Conservation (phyloP, 495 filamentous ascomycete genomes). For the Penicillium manginii region DNA sequence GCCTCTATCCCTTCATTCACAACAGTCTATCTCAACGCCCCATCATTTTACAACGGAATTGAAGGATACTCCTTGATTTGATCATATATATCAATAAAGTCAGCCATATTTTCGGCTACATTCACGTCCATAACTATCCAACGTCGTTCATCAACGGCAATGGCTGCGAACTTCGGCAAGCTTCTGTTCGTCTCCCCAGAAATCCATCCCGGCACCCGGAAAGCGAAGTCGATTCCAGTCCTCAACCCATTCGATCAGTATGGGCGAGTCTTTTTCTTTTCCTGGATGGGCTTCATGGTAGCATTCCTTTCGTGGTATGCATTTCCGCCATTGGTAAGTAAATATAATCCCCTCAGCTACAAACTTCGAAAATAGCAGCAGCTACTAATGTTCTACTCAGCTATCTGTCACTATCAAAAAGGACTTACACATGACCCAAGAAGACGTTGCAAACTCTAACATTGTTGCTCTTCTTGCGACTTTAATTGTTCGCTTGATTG, state of each 20-base stretch:
- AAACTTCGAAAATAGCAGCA: background rate
- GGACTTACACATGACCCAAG: constrained; percentile 71
- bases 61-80: no score
- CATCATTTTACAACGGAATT: no score
- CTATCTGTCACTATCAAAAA: constrained; percentile 75
- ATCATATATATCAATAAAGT: no score
- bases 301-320: constrained; percentile 91
- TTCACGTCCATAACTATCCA: background rate
- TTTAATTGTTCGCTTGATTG: constrained; percentile 77
- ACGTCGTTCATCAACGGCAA: background rate
- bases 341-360: background rate
- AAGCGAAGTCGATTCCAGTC: constrained; percentile 79
- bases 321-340: constrained; percentile 78
- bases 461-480: constrained; percentile 38
- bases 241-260: constrained; percentile 81
- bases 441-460: constrained; percentile 44
- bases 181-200: constrained; percentile 42
- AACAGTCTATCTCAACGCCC: no score
- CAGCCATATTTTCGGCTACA: no score
- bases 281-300: constrained; percentile 94
- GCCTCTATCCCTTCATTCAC: no score
- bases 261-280: constrained; percentile 92
- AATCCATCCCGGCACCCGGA: constrained; percentile 75
- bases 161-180: constrained; percentile 30
- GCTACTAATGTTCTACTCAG: constrained; percentile 36